Evolutionary conservation across 2,329 filamentous ascomycete genomes (phyloP).

Genomic region (Emmonsiellopsis sp.): DNA sequence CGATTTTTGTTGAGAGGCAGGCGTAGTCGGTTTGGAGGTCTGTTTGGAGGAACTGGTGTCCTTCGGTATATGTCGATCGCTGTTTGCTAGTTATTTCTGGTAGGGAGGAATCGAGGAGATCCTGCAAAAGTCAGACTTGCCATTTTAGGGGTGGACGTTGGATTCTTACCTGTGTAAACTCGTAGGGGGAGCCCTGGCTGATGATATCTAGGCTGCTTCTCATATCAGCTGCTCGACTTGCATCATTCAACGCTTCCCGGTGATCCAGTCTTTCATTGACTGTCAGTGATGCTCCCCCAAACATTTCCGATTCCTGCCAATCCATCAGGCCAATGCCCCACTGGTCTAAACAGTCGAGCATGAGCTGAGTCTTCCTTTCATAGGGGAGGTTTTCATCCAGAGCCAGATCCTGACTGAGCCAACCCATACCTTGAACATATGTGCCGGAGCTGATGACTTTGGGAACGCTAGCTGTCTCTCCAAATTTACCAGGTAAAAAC

Average conservation of each 20-base stretch:
- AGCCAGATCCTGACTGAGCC: slow-evolving; percentile 55
- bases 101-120: slow-evolving; percentile 52
- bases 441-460: slow-evolving; percentile 75
- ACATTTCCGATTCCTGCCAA: slow-evolving; percentile 37
- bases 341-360: slow-evolving; percentile 56
- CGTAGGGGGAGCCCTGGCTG: slow-evolving; percentile 17
- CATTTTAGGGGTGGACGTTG: background rate
- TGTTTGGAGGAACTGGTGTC: slow-evolving; percentile 44
- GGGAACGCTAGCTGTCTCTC: slow-evolving; percentile 56
- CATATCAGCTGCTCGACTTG: slow-evolving; percentile 23
- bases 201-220: slow-evolving; percentile 29
- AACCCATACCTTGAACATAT: slow-evolving; percentile 68
- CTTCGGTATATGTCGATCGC: slow-evolving; percentile 46
- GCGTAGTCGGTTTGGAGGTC: slow-evolving; percentile 39
- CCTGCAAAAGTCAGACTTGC: slow-evolving; percentile 24
- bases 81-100: slow-evolving; percentile 48
- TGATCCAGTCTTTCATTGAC: background rate
- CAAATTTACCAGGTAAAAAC: slow-evolving; percentile 61
- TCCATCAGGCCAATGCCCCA: slow-evolving; percentile 58
- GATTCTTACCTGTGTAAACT: slow-evolving; percentile 20
- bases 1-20: slow-evolving; percentile 25
- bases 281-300: background rate
- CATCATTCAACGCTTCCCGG: slow-evolving; percentile 20
- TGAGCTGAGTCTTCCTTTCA: slow-evolving; percentile 51
- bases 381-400: slow-evolving; percentile 27